phyloP scores from a whole-genome alignment of 768 basidiomycete genomes.

The Tubosaeta sp. region DNA sequence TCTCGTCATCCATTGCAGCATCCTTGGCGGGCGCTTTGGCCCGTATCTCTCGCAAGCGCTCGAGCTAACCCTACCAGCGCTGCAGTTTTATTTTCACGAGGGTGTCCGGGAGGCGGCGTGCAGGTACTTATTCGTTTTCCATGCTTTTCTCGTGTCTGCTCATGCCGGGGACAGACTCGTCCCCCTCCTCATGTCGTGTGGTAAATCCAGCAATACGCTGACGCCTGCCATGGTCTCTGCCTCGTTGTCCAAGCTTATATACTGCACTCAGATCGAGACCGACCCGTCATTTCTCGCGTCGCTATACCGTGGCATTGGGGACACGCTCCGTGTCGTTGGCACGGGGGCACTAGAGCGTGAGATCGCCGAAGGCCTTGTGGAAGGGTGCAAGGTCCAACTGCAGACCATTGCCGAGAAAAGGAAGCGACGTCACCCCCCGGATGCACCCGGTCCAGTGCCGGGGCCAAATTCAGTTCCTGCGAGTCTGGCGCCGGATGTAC shows the following conservation, averaged over 20 bases:
- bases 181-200: slow-evolving; percentile 66
- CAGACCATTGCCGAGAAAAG: slow-evolving; percentile 65
- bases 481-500: background rate
- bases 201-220: slow-evolving; percentile 60
- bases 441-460: background rate
- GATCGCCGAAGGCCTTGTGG: slow-evolving; percentile 51
- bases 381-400: slow-evolving; percentile 70
- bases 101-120: slow-evolving; percentile 75
- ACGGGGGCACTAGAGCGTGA: slow-evolving; percentile 51
- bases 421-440: slow-evolving; percentile 41
- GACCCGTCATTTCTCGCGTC: slow-evolving; percentile 77
- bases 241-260: slow-evolving; percentile 61
- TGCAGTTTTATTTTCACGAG: slow-evolving; percentile 80
- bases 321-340: slow-evolving; percentile 57
- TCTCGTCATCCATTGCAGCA: slow-evolving; percentile 74
- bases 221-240: slow-evolving; percentile 66
- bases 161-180: slow-evolving; percentile 46
- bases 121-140: slow-evolving; percentile 47
- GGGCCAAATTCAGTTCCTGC: background rate
- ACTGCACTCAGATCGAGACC: slow-evolving; percentile 59
- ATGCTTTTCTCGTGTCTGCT: background rate
- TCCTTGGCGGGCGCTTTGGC: slow-evolving; percentile 60
- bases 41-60: slow-evolving; percentile 71
- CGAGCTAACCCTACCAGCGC: slow-evolving; percentile 64
- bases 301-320: slow-evolving; percentile 66